These are phyloP conservation scores for Jaapia argillacea DNA, from an alignment of 768 basidiomycete genomes.

Conservation along the genomic window DNA sequence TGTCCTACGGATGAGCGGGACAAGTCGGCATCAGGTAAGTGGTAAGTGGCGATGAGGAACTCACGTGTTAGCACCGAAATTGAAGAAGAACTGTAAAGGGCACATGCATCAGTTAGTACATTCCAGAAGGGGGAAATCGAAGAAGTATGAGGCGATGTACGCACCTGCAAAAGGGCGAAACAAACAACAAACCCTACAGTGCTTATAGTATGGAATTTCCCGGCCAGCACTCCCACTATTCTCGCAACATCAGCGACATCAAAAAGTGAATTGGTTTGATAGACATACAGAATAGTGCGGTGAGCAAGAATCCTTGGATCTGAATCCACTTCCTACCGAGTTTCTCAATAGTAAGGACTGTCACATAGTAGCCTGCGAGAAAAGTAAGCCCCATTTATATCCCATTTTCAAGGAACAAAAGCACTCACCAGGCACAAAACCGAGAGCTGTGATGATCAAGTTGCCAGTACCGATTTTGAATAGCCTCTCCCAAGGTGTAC, in stretches of 20 bases:
- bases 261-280: too few species aligned
- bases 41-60: too few species aligned
- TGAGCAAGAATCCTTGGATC: conserved; percentile 61
- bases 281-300: conserved; percentile 42
- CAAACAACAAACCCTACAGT: conserved; percentile 57
- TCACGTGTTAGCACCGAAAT: not conserved
- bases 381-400: not conserved
- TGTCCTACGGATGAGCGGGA: not conserved
- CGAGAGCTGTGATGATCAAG: conserved; percentile 63
- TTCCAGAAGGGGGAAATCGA: not conserved
- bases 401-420: not conserved
- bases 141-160: not conserved
- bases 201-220: conserved; percentile 44
- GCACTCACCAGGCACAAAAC: conserved; percentile 55
- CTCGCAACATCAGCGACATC: too few species aligned
- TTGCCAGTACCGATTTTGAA: conserved; percentile 61
- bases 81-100: conserved; percentile 35
- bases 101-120: not conserved
- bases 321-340: conserved; percentile 72
- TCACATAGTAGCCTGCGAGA: conserved; percentile 40
- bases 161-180: conserved; percentile 44
- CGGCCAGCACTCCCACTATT: conserved; percentile 52
- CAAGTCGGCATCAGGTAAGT: not conserved
- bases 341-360: conserved; percentile 60
- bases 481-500: conserved; percentile 53